These are phyloP conservation scores for Hypoxylon sp. DNA, from an alignment of 2,329 filamentous ascomycete species.

Conservation along the genomic window DNA sequence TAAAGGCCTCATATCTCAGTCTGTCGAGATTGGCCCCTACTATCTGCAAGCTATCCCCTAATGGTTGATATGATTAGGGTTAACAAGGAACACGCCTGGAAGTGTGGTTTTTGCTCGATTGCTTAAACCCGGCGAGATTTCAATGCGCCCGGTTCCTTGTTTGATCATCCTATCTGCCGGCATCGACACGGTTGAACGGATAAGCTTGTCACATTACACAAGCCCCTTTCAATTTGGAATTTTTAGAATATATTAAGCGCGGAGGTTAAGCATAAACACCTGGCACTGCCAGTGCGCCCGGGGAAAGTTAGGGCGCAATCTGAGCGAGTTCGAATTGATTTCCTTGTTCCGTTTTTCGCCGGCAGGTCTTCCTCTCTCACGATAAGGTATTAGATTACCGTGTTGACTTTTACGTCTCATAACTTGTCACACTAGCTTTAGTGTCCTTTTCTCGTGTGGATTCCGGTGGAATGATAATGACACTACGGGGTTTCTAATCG, in stretches of 20 bases:
- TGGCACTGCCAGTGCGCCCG: slow-evolving; percentile 8
- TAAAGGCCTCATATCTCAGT: slow-evolving; percentile 3
- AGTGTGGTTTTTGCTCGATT: neutral
- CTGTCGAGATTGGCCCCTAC: neutral
- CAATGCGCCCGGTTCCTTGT: slow-evolving; percentile 6
- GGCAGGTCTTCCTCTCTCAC: neutral
- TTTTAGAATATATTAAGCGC: slow-evolving; percentile 9
- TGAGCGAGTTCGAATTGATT: slow-evolving; percentile 7
- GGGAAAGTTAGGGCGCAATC: slow-evolving; percentile 6
- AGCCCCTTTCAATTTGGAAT: slow-evolving; percentile 21
- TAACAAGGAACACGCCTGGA: slow-evolving; percentile 3
- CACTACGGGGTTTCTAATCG: neutral
- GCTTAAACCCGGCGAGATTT: neutral
- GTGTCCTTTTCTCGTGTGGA: neutral
- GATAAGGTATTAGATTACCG: neutral
- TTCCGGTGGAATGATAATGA: neutral
- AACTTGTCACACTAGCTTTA: slow-evolving; percentile 5
- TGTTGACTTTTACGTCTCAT: slow-evolving; percentile 1
- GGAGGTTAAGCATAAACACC: slow-evolving; percentile 1
- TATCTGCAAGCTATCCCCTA: neutral
- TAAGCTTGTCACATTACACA: slow-evolving; percentile 24
- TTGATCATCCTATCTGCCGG: slow-evolving; percentile 23
- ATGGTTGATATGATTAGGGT: slow-evolving; percentile 14
- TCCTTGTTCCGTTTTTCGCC: slow-evolving; percentile 4
- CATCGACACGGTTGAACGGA: slow-evolving; percentile 21